Base-by-base conservation (phyloP, 495 filamentous ascomycete genomes). In the Thozetella sp. region DNA sequence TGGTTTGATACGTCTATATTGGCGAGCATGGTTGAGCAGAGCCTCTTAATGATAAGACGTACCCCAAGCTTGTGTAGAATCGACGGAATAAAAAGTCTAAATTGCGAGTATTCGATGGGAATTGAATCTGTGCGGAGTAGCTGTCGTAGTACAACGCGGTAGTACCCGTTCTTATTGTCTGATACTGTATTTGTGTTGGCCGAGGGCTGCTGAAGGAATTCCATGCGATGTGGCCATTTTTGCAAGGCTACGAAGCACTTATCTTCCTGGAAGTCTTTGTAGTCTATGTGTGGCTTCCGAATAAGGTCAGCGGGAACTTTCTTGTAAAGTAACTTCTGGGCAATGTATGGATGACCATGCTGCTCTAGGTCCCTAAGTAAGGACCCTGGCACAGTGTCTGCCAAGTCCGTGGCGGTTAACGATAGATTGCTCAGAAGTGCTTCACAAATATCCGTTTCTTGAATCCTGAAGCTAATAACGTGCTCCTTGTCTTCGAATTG, bases 31-130 rank as follows among this genome's bases (percentile, higher is more conserved):
- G 80, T 88, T 4, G 71, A 69, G 25, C 82, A 81, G 19, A 93
- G 72, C n/a, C 70, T 69, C 22, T 84, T 67, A 1, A 85, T 88
- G 19, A 90, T 68, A 34, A 89, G 69, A 2, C 65, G 72, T 6
- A 82, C 71, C 60, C 87, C 86, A 26, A 90, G 59, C 15, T 79
- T 77, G 59, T 87, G 81, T 19, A 90, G 64, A 17, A 93, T 86
- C 0, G 85, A 83, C 1, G 90, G 88, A 25, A 91, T 73, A 26
- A 91, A 82, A 1, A 88, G 72, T 0, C 82, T 86, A 61, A 93
- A 82, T 19, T 82, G 74, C 6, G 83, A 77, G 55, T 84, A 82
- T 25, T 64, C 58, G 24, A 78, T 74, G 0, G 89, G 87, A 1
- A 91, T 72, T 25, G 67, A 77, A 53, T 84, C 79, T 26, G 63